These are phyloP conservation scores for Metschnikowia proteae DNA, from an alignment of 805 yeast genomes.

Conservation along the genomic window DNA sequence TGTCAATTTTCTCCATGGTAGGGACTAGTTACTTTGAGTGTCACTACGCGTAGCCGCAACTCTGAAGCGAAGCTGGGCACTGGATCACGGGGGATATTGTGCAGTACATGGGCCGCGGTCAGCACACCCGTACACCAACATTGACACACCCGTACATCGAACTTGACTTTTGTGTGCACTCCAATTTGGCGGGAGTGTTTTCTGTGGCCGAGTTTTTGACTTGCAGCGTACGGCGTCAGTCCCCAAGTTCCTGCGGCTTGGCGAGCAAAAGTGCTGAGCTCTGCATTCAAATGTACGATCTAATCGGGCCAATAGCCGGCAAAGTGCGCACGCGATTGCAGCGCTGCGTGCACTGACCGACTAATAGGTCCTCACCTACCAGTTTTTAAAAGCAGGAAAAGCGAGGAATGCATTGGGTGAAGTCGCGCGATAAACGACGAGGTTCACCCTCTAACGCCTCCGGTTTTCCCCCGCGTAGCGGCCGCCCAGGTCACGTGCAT, in stretches of 20 bases:
- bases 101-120: not conserved
- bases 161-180: no score
- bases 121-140: not conserved
- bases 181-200: no score
- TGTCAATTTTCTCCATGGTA: constrained; percentile 52
- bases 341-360: not conserved
- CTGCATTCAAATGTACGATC: not conserved
- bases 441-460: no score
- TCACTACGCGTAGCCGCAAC: not conserved
- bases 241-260: no score
- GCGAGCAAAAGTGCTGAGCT: no score
- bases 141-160: not conserved
- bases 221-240: no score
- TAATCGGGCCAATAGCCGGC: constrained; percentile 3
- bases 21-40: not conserved
- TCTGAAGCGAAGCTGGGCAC: not conserved
- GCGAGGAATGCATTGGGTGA: no score
- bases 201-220: no score
- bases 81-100: constrained; percentile 1
- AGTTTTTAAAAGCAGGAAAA: not conserved
- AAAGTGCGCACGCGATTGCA: not conserved
- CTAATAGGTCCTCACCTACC: not conserved
- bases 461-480: no score
- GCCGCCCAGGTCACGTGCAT: not conserved
- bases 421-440: no score